Conservation (phyloP, 345 rosid species). For the Melastoma malabathricum region DNA sequence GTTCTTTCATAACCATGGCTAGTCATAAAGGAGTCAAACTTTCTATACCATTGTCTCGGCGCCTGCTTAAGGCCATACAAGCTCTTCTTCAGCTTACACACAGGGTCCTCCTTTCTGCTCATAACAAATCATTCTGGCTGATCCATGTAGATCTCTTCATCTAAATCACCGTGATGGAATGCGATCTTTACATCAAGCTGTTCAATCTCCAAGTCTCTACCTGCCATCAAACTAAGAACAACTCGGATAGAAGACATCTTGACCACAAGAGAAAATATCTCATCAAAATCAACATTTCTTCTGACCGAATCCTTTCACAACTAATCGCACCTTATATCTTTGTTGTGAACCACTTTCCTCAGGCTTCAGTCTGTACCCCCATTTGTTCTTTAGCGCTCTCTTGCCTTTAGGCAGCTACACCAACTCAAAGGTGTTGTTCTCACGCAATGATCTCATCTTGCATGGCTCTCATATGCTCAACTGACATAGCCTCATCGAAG, state of each 20-base stretch:
- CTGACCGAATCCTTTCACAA: constrained; percentile 1
- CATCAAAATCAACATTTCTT: constrained; percentile 4
- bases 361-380: background rate
- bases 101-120: too few species aligned
- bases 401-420: background rate
- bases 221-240: background rate
- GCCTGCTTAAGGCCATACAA: too few species aligned
- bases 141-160: too few species aligned
- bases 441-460: constrained; percentile 1
- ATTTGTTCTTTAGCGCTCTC: background rate
- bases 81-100: too few species aligned
- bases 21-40: too few species aligned
- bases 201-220: background rate
- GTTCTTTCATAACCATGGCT: too few species aligned
- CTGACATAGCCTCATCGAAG: background rate
- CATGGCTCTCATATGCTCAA: background rate
- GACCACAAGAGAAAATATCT: background rate
- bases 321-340: background rate
- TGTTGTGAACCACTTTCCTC: background rate
- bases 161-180: too few species aligned
- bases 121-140: too few species aligned
- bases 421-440: background rate
- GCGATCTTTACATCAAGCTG: background rate
- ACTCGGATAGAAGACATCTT: constrained; percentile 1
- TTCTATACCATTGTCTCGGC: too few species aligned